Conservation (phyloP, 306 rosid species). For the Vigna trinervia region DNA sequence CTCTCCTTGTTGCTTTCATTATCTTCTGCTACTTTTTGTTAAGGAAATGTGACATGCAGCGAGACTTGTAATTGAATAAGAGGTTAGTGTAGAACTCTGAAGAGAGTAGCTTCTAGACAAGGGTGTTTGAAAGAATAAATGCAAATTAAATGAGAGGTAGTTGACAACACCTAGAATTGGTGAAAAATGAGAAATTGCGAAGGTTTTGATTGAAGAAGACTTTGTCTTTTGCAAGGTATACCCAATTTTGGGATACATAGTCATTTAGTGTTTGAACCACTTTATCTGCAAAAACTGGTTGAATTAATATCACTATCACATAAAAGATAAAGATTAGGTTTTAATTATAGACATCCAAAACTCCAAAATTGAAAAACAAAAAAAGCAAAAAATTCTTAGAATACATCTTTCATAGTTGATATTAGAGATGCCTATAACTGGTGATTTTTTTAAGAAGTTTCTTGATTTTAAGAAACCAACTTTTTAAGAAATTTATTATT, state of each 20-base stretch:
- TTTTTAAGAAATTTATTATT: too few species aligned
- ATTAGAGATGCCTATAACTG: too few species aligned
- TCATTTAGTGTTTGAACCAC: background rate
- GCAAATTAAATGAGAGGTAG: constrained; percentile 15
- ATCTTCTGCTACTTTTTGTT: background rate
- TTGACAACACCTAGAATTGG: constrained; percentile 19
- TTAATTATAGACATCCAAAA: too few species aligned
- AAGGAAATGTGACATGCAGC: background rate
- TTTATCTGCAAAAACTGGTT: too few species aligned
- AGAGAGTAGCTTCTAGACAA: background rate
- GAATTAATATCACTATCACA: too few species aligned
- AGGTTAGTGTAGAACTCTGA: background rate
- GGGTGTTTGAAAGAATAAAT: constrained; percentile 32
- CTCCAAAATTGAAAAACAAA: too few species aligned
- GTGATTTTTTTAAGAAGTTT: too few species aligned
- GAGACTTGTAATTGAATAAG: constrained; percentile 4
- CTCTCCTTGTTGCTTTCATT: constrained; percentile 20
- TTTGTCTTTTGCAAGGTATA: constrained; percentile 1
- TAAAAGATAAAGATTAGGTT: too few species aligned
- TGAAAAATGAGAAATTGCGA: background rate
- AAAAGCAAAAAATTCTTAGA: too few species aligned
- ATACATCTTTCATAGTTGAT: too few species aligned
- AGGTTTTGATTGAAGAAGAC: too few species aligned
- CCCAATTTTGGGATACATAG: constrained; percentile 15
- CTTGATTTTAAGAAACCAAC: too few species aligned